Evolutionary conservation across 2,329 filamentous ascomycete species (phyloP).

Genomic region (Talaromyces sp.): DNA sequence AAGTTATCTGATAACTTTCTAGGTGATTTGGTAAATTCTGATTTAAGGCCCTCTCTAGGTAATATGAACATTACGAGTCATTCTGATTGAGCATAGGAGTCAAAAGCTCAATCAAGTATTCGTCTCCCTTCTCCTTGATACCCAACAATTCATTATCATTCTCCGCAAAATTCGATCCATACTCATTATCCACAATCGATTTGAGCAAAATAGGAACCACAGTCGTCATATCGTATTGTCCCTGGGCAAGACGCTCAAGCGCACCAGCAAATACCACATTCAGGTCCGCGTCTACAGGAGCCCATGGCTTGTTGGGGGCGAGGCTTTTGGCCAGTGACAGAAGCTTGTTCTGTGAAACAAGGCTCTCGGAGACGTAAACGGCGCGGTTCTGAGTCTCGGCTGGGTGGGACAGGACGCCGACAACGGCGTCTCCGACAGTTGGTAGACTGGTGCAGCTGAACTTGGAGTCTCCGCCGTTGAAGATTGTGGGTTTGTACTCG

Average conservation of each 20-base stretch:
- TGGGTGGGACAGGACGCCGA: slow-evolving; percentile 2
- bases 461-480: slow-evolving; percentile 5
- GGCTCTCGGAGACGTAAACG: slow-evolving; percentile 5
- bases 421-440: slow-evolving; percentile 13
- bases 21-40: no score
- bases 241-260: slow-evolving; percentile 8
- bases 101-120: slow-evolving; percentile 13
- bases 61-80: no score
- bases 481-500: slow-evolving; percentile 11
- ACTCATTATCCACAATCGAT: not conserved
- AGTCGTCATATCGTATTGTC: slow-evolving; percentile 8
- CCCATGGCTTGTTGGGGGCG: slow-evolving; percentile 10
- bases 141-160: slow-evolving; percentile 15
- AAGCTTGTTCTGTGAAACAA: slow-evolving; percentile 11
- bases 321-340: not conserved
- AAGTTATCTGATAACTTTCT: no score
- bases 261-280: not conserved
- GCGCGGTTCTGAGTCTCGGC: slow-evolving; percentile 4
- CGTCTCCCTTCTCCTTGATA: slow-evolving; percentile 10
- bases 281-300: slow-evolving; percentile 13
- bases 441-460: slow-evolving; percentile 12
- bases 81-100: slow-evolving; percentile 3
- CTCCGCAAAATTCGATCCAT: not conserved
- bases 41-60: no score
- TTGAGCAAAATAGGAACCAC: slow-evolving; percentile 6